A percentile compares a stretch with the other conserved stretches of the same genome.
Conservation (phyloP, 148 eudicot genomes). For the Fagopyrum tataricum region DNA sequence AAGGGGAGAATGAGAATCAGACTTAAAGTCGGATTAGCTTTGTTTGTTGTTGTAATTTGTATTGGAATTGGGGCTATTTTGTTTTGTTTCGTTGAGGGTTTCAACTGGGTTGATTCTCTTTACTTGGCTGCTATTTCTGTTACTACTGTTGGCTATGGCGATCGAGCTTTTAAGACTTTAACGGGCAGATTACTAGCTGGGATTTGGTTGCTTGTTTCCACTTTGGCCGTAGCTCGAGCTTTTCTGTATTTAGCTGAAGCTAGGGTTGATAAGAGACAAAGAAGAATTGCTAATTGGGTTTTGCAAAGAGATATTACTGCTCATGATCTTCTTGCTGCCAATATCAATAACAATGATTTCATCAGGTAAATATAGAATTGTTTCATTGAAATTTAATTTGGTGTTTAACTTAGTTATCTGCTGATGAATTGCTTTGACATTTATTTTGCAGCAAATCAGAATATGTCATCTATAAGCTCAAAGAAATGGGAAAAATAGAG, state of each 20-base stretch:
- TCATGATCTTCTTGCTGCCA: slow-evolving; percentile 51
- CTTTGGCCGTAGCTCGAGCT: slow-evolving; percentile 56
- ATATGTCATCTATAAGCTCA: slow-evolving; percentile 51
- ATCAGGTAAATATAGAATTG: slow-evolving; percentile 26
- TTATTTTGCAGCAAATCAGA: slow-evolving; percentile 48
- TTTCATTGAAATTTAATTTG: background rate
- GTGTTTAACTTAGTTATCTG: background rate
- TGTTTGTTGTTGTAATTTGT: slow-evolving; percentile 34
- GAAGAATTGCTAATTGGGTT: slow-evolving; percentile 48
- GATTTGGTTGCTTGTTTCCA: slow-evolving; percentile 53
- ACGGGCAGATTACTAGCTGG: slow-evolving; percentile 51
- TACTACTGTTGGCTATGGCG: slow-evolving; percentile 69
- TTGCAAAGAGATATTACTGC: slow-evolving; percentile 46
- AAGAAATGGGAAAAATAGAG: slow-evolving; percentile 60
- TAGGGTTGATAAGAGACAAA: slow-evolving; percentile 50
- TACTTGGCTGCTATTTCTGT: slow-evolving; percentile 56
- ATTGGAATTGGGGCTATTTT: slow-evolving; percentile 40
- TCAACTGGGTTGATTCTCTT: slow-evolving; percentile 43
- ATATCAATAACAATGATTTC: slow-evolving; percentile 43
- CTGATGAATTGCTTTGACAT: background rate
- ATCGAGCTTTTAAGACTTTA: slow-evolving; percentile 44
- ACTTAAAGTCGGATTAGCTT: slow-evolving; percentile 48
- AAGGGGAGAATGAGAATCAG: slow-evolving; percentile 62
- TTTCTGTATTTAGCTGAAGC: slow-evolving; percentile 62
- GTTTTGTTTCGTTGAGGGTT: slow-evolving; percentile 30